Evolutionary conservation across 768 basidiomycete genomes (phyloP).

Genomic region (Suillus subalutaceus): DNA sequence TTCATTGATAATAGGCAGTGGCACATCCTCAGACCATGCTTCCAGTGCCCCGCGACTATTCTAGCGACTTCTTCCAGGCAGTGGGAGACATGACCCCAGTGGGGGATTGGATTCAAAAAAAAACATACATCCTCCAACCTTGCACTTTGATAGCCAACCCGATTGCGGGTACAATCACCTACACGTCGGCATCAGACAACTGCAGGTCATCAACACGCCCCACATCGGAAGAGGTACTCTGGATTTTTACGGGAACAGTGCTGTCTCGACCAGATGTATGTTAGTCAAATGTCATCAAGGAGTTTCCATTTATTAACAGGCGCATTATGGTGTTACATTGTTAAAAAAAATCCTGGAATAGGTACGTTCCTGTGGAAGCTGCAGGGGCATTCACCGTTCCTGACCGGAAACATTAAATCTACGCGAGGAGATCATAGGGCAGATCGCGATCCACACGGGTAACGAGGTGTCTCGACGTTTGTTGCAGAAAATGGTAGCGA

Average conservation of each 20-base stretch:
- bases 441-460: neutral
- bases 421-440: neutral
- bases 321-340: no score
- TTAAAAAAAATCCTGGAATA: no score
- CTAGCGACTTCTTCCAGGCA: neutral
- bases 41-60: neutral
- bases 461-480: neutral
- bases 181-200: neutral
- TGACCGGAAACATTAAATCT: neutral
- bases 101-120: neutral
- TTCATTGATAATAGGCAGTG: neutral
- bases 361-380: neutral
- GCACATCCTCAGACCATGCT: neutral
- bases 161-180: neutral
- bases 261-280: neutral
- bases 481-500: neutral
- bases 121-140: neutral
- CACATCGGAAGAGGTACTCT: neutral
- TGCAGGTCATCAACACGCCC: neutral
- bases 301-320: neutral
- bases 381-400: neutral
- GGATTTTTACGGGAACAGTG: neutral
- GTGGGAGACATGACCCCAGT: neutral
- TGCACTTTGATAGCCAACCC: neutral
- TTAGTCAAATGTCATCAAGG: neutral